These are phyloP conservation scores for Solanum hybrid DNA, from an alignment of 305 asterid species.

Conservation along the genomic window DNA sequence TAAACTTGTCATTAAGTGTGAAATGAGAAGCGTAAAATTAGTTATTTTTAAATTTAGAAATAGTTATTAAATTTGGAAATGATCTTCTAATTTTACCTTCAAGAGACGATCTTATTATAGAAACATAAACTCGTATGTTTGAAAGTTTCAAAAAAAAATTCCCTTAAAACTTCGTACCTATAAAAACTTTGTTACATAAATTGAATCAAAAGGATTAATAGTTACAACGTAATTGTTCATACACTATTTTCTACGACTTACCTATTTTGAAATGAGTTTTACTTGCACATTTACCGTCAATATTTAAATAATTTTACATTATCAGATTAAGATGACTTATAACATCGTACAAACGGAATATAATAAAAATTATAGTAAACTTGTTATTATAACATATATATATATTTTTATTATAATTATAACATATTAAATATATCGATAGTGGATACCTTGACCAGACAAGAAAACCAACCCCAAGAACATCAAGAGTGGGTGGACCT, in stretches of 20 bases:
- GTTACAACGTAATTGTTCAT: not conserved
- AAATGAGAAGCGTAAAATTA: not conserved
- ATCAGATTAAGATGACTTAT: not conserved
- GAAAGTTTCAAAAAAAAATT: too few relatives aligned
- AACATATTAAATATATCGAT: not conserved
- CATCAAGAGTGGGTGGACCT: constrained; percentile 93
- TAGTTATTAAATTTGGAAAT: not conserved
- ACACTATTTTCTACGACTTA: not conserved
- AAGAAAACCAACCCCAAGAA: constrained; percentile 62
- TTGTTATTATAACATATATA: not conserved
- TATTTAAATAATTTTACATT: too few relatives aligned
- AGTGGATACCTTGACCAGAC: constrained; percentile 58
- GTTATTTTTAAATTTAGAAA: too few relatives aligned
- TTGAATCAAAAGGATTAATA: too few relatives aligned
- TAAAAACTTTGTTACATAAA: not conserved
- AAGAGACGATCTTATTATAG: not conserved
- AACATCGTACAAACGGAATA: not conserved
- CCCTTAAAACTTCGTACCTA: not conserved
- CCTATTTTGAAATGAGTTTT: not conserved
- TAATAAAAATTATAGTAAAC: not conserved
- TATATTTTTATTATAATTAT: too few relatives aligned
- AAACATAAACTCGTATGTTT: too few relatives aligned
- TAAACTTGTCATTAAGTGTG: not conserved
- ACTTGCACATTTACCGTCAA: not conserved
- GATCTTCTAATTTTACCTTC: not conserved